phyloP scores from a whole-genome alignment of 163 green algal genomes.

The Scenedesmus sp. region DNA sequence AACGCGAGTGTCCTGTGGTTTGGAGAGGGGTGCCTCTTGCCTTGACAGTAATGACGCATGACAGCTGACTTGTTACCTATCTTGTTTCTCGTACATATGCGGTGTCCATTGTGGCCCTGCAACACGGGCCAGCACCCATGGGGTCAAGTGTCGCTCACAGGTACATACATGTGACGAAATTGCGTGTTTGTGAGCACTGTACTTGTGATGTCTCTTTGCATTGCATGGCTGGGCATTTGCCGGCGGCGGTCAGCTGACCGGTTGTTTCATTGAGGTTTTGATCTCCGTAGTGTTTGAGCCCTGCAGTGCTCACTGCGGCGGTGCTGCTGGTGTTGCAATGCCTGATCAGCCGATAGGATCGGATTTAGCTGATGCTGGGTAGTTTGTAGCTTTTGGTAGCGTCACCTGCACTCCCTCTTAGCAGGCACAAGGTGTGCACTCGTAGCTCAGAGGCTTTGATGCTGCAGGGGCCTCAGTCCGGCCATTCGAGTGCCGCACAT shows the following conservation, averaged over 20 bases:
- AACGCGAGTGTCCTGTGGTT: not conserved
- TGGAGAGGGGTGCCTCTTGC: not conserved
- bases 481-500: too few relatives aligned
- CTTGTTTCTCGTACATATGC: not conserved
- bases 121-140: not conserved
- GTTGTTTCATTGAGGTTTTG: not conserved
- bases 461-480: too few relatives aligned
- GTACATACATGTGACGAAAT: slow-evolving; percentile 2
- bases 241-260: not conserved
- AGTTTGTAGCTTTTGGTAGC: too few relatives aligned
- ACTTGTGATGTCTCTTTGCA: slow-evolving; percentile 12
- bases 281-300: not conserved
- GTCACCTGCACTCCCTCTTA: too few relatives aligned
- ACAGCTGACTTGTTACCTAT: slow-evolving; percentile 4
- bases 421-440: too few relatives aligned
- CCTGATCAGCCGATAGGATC: not conserved
- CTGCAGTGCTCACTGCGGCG: not conserved
- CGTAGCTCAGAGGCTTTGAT: too few relatives aligned
- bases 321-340: not conserved
- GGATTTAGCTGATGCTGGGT: too few relatives aligned
- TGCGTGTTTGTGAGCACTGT: not conserved
- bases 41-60: not conserved
- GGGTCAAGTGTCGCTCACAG: not conserved
- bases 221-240: not conserved
- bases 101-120: not conserved